Base-by-base conservation (phyloP, 2,329 filamentous ascomycete species). In the Epichloe festucae region DNA sequence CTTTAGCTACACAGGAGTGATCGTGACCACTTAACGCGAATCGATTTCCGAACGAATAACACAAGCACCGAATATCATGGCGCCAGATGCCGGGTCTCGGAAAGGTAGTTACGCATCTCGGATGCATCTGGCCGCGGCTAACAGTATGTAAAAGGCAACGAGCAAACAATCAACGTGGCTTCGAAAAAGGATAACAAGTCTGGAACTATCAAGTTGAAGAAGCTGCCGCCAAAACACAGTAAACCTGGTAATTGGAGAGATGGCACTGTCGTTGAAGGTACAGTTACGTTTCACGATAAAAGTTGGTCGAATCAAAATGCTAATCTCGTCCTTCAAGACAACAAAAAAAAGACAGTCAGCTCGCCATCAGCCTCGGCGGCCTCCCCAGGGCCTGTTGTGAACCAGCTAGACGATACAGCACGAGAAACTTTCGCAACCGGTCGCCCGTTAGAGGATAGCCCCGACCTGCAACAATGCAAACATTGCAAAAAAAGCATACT, bases 401-500 rank as follows among this genome's bases (percentile, higher is more conserved):
- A 82, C 61, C 78, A 81, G 50, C 77, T 95, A 49, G 87, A 94
- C 60, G 83, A 89, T 54, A 79, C 75, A 55, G 82, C 87, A 14
- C 79, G 86, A 59, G 82, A 88, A 54, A 86, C 86, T 4, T 96
- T 96, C 66, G 76, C 82, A 4, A 90, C 84, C 46, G 88, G 89
- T 55, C 82, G 85, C 53, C 89, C 89, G 0, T 77, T 95, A 58
- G 84, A 89, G 59, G 90, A 95, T 62, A 76, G 75, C 52, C 79
- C 86, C 11, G 88, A 95, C 56, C 77, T 88, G 10, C 82, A 93
- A 48, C 77, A 85, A 58, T 98, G 91, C 76, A 96, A 93, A 65
- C 89, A 94, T 65, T 98, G 91, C 72, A 95, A 93, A 69, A 94
- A 94, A 61, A 86, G 86, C 49, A 79, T 95, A 12, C 74, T 93